Percentiles rank a stretch among this genome's conserved stretches.
Conservation (phyloP, 2,329 filamentous ascomycete species). For the Hymenoscyphus repandus region DNA sequence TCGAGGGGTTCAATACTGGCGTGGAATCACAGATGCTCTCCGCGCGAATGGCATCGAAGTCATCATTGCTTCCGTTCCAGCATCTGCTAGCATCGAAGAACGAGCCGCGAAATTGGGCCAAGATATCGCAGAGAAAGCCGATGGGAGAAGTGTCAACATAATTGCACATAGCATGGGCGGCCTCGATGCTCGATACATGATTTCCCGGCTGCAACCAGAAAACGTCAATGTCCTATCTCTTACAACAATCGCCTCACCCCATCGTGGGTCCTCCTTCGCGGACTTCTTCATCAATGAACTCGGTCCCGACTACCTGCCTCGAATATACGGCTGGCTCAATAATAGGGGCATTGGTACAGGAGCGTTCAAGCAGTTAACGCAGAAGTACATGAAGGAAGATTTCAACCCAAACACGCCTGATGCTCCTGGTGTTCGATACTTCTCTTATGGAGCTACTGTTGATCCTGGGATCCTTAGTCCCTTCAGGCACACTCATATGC, state of each 20-base stretch:
- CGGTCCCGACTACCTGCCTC: constrained; percentile 46
- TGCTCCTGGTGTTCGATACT: constrained; percentile 49
- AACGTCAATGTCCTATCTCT: constrained; percentile 39
- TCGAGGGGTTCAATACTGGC: constrained; percentile 58
- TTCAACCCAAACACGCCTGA: constrained; percentile 57
- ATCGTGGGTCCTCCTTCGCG: constrained; percentile 42
- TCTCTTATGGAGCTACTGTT: constrained; percentile 55
- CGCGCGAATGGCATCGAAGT: constrained; percentile 48
- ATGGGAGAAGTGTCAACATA: constrained; percentile 64
- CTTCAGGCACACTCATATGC: constrained; percentile 47
- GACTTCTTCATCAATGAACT: constrained; percentile 47
- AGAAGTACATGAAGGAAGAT: constrained; percentile 48
- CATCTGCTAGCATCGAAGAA: constrained; percentile 55
- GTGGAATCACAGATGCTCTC: constrained; percentile 56
- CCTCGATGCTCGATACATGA: constrained; percentile 61
- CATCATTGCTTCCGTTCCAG: constrained; percentile 56
- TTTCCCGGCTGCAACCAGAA: constrained; percentile 46
- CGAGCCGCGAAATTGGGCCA: constrained; percentile 52
- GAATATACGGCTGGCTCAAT: constrained; percentile 46
- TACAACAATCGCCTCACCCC: constrained; percentile 35
- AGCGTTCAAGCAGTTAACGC: constrained; percentile 58
- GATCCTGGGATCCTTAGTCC: constrained; percentile 59
- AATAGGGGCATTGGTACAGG: constrained; percentile 50
- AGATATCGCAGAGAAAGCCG: constrained; percentile 44
- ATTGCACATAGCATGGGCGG: constrained; percentile 67